Conservation (phyloP, 352 stramenopile genomes). For the Phytophthora pini region DNA sequence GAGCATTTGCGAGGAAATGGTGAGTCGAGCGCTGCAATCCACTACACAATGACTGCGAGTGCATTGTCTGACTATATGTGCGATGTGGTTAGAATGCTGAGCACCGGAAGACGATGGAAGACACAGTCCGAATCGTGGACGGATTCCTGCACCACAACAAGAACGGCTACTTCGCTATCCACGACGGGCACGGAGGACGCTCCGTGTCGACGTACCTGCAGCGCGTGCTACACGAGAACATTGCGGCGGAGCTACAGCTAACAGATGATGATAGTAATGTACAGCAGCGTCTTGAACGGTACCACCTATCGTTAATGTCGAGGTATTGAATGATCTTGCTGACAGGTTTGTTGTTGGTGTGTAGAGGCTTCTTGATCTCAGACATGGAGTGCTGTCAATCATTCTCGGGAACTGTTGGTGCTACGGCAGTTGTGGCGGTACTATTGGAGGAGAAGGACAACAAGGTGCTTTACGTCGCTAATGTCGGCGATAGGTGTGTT, state of each 20-base stretch:
- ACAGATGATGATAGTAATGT: slow-evolving; percentile 47
- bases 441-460: slow-evolving; percentile 47
- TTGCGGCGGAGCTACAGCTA: slow-evolving; percentile 57
- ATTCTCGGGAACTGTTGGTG: slow-evolving; percentile 54
- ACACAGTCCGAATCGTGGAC: slow-evolving; percentile 78
- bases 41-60: not conserved
- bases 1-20: slow-evolving; percentile 85
- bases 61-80: not conserved
- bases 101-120: slow-evolving; percentile 85
- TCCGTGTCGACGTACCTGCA: slow-evolving; percentile 79
- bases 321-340: not conserved
- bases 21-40: slow-evolving; percentile 12
- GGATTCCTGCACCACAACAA: slow-evolving; percentile 55
- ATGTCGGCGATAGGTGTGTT: slow-evolving; percentile 79
- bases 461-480: slow-evolving; percentile 64
- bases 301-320: not conserved
- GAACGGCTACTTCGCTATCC: slow-evolving; percentile 82
- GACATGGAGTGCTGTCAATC: slow-evolving; percentile 76
- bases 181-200: slow-evolving; percentile 80
- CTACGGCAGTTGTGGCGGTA: slow-evolving; percentile 66
- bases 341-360: slow-evolving; percentile 1
- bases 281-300: slow-evolving; percentile 73
- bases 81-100: slow-evolving; percentile 60
- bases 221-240: slow-evolving; percentile 65
- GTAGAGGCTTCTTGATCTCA: slow-evolving; percentile 77